Conservation (phyloP, 495 filamentous ascomycete genomes). For the Aspergillus carlsbadensis region DNA sequence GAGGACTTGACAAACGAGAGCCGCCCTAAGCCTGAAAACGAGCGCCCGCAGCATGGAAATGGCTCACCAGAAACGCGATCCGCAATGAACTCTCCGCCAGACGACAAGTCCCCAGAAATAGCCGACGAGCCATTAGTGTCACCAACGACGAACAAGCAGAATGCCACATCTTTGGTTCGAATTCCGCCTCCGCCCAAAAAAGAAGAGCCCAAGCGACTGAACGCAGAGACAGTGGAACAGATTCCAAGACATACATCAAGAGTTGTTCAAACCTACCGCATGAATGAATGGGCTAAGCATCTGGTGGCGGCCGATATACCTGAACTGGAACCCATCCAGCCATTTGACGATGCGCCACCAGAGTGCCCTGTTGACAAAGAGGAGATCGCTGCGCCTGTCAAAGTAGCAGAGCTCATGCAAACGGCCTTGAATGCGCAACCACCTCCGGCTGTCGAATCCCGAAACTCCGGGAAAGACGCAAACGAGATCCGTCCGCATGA, state of each 20-base stretch:
- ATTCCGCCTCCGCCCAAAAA: constrained; percentile 15
- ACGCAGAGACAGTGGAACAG: constrained; percentile 34
- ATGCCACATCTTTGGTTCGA: neutral
- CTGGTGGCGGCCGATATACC: constrained; percentile 74
- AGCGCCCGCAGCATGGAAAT: neutral
- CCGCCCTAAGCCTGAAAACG: neutral
- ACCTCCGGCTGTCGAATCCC: constrained; percentile 35
- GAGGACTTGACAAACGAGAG: neutral
- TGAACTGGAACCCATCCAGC: constrained; percentile 60
- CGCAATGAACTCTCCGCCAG: neutral
- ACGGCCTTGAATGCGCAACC: constrained; percentile 55
- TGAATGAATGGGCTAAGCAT: constrained; percentile 97
- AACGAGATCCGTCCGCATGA: constrained; percentile 19
- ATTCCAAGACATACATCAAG: constrained; percentile 55
- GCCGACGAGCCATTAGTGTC: neutral
- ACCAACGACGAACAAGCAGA: neutral
- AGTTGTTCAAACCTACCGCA: constrained; percentile 78
- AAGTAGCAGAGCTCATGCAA: constrained; percentile 66
- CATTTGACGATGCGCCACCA: constrained; percentile 35
- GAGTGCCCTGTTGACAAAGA: constrained; percentile 24
- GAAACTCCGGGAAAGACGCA: constrained; percentile 16
- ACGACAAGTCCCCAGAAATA: neutral
- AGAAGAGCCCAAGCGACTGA: constrained; percentile 29
- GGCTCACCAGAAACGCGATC: neutral
- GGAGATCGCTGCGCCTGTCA: constrained; percentile 60